Evolutionary conservation across 495 filamentous ascomycete species (phyloP), one percentile per base, ranked within the genome.

Genomic region (Penicillium angulare): DNA sequence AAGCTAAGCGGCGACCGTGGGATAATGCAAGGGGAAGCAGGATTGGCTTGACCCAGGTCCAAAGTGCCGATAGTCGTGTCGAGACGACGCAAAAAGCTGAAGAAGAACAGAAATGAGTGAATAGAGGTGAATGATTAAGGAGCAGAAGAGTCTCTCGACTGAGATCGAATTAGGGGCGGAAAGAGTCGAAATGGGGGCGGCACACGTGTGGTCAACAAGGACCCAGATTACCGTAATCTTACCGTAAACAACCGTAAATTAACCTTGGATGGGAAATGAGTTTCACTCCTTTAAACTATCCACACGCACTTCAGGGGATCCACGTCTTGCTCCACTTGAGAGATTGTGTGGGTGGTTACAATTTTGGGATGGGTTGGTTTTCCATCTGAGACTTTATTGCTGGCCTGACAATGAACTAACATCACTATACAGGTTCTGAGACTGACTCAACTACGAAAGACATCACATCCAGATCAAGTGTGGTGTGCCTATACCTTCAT

Each of bases 11-110:
- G 69, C 64, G 65, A 70, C 63, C 66, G 68, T 58, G 62, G 57
- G 59, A 55, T 50, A 22, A 72, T 53, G 68, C 65, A 72, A 74
- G 67, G 70, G 64, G 65, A 31, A 58, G 49, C 40, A 47, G 32
- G 55, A 61, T 63, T 62, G 61, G 58, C 63, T 53, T 34, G 52
- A 57, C 69, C 65, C 66, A 65, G 56, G 62, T 65, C 56, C 49
- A 65, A 55, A 46, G 49, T 47, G 51, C 47, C 62, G 60, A 62
- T n/a, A 59, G 68, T 70, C 53, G 52, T 31, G 27, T 9, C 27
- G 5, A 31, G 8, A 63, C 45, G 57, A 59, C 59, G 55, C 65
- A 64, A 56, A 50, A 55, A 42, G 60, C 38, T n/a, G n/a, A n/a
- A n/a, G 56, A 53, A 50, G 47, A 53, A 60, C 35, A 50, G 53